Percentiles rank a stretch among this genome's conserved stretches.
phyloP scores from a whole-genome alignment of 306 rosid species.

The Corylus heterophylla region DNA sequence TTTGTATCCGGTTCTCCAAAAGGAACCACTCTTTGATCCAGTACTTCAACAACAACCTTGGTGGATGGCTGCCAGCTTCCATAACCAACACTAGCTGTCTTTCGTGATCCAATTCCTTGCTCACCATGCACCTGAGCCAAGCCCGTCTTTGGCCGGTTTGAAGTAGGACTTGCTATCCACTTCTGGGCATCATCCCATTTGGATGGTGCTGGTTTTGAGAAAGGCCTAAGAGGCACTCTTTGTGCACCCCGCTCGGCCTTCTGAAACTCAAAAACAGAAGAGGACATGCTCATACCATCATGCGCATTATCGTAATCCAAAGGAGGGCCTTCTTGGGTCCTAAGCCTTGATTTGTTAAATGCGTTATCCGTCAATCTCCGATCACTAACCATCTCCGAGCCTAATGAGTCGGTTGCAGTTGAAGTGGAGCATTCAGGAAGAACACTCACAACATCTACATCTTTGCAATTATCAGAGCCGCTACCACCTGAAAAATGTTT shows the following conservation, averaged over 20 bases:
- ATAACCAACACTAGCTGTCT: conserved; percentile 46
- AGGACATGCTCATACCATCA: conserved; percentile 48
- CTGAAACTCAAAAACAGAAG: conserved; percentile 82
- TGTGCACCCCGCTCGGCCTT: conserved; percentile 74
- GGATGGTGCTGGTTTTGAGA: conserved; percentile 91
- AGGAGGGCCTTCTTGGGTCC: conserved; percentile 57
- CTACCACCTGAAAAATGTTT: conserved; percentile 54
- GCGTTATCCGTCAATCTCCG: conserved; percentile 47
- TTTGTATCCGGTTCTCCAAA: conserved; percentile 93
- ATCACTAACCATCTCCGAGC: conserved; percentile 47
- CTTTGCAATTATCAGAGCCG: conserved; percentile 72
- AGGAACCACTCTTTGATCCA: conserved; percentile 47
- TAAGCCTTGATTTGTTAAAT: conserved; percentile 40
- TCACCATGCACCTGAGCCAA: conserved; percentile 59
- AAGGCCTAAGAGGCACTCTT: conserved; percentile 67
- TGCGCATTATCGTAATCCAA: conserved; percentile 61
- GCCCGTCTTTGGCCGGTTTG: conserved; percentile 65
- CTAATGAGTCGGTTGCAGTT: conserved; percentile 36
- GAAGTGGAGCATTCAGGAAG: conserved; percentile 64
- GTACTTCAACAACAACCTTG: conserved; percentile 87
- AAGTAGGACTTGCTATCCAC: conserved; percentile 94
- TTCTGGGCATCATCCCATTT: conserved; percentile 99
- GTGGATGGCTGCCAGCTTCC: conserved; percentile 64
- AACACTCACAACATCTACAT: conserved; percentile 84
- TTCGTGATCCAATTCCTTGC: conserved; percentile 54